These are phyloP conservation scores for Aspergillus niger DNA, from an alignment of 2,329 filamentous ascomycete species.

Conservation along the genomic window DNA sequence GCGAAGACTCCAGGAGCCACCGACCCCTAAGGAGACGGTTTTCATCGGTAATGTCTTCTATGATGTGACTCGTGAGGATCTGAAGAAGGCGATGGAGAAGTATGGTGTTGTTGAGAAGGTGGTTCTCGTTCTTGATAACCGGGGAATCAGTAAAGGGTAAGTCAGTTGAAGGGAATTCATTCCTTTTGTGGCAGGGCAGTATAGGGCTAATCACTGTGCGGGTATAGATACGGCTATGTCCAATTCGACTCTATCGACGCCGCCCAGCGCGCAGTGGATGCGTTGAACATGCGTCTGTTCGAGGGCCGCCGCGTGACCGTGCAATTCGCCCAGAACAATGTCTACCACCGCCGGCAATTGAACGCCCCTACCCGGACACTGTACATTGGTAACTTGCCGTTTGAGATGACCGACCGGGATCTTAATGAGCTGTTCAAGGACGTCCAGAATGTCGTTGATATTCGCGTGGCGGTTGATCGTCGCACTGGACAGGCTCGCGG, in stretches of 20 bases:
- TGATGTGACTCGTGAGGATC: conserved; percentile 63
- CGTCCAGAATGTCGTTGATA: conserved; percentile 69
- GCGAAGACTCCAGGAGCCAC: conserved; percentile 1
- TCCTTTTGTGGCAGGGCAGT: too few species aligned
- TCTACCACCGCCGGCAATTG: conserved; percentile 21
- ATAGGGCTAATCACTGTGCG: conserved; percentile 9
- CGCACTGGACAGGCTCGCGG: conserved; percentile 78
- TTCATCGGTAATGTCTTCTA: conserved; percentile 72
- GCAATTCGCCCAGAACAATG: conserved; percentile 55
- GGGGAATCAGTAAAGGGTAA: conserved; percentile 71
- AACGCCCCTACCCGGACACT: conserved; percentile 64
- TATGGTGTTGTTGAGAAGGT: conserved; percentile 58
- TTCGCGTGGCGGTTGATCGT: conserved; percentile 81
- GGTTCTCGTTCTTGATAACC: conserved; percentile 61
- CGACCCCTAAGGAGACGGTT: conserved; percentile 50
- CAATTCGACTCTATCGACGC: conserved; percentile 57
- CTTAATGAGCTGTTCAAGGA: conserved; percentile 75
- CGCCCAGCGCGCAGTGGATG: conserved; percentile 59
- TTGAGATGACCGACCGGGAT: conserved; percentile 81
- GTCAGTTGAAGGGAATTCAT: conserved; percentile 14
- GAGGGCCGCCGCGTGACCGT: conserved; percentile 66
- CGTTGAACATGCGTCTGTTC: conserved; percentile 61
- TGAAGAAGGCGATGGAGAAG: conserved; percentile 61
- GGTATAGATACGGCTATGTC: conserved; percentile 65
- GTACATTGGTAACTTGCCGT: conserved; percentile 84